Percentiles rank a stretch among this genome's conserved stretches.
These are phyloP conservation scores for Orbilia blumenaviensis DNA, from an alignment of 2,329 filamentous ascomycete genomes.

Conservation along the genomic window DNA sequence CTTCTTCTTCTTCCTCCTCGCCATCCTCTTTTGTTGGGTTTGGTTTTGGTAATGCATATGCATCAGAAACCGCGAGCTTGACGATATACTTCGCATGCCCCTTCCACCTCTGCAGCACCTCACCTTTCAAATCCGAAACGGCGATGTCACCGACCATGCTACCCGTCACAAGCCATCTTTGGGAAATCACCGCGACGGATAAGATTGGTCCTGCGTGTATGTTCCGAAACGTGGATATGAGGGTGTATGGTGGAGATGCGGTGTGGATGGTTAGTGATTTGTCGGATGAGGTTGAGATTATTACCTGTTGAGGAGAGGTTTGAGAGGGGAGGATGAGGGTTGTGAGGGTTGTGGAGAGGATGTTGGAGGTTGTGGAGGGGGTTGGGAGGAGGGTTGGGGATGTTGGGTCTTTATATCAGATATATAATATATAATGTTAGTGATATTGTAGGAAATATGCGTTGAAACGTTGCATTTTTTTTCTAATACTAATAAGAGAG, in stretches of 20 bases:
- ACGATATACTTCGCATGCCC: slow-evolving; percentile 57
- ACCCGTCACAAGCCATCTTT: slow-evolving; percentile 53
- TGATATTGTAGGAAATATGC: too few species aligned
- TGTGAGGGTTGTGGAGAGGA: slow-evolving; percentile 61
- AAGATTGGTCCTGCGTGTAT: slow-evolving; percentile 56
- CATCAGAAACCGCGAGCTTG: slow-evolving; percentile 51
- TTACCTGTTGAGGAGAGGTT: slow-evolving; percentile 55
- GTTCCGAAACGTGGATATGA: slow-evolving; percentile 43
- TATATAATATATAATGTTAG: background rate
- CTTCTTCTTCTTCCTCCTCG: slow-evolving; percentile 13
- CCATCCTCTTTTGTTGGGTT: too few species aligned
- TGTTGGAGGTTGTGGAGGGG: slow-evolving; percentile 61
- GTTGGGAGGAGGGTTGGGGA: slow-evolving; percentile 27
- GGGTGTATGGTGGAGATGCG: slow-evolving; percentile 31
- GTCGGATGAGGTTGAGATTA: slow-evolving; percentile 58
- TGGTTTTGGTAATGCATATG: too few species aligned
- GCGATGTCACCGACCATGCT: slow-evolving; percentile 56
- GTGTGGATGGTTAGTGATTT: slow-evolving; percentile 65
- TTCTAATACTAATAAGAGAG: background rate
- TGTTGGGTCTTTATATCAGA: slow-evolving; percentile 12
- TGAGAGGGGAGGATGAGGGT: slow-evolving; percentile 54
- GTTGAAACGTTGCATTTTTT: slow-evolving; percentile 39
- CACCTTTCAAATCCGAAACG: slow-evolving; percentile 47
- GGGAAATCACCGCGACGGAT: slow-evolving; percentile 44
- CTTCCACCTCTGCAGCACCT: slow-evolving; percentile 23